Base-by-base conservation (phyloP, 148 eudicot species). In the Agrostemma githago region DNA sequence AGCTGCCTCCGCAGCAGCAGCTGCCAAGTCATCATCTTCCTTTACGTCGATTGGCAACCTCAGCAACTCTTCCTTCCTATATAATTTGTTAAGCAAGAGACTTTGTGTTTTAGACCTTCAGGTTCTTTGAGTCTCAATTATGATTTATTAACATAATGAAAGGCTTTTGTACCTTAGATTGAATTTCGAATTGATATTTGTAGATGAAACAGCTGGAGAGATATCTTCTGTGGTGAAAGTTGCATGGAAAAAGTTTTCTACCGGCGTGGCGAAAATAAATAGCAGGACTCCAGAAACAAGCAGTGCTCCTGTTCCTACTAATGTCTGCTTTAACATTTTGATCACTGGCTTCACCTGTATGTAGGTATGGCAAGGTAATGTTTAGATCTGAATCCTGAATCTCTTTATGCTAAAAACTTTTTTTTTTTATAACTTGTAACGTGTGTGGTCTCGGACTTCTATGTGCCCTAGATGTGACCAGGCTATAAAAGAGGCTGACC, bases 1-100 rank as follows among this genome's bases (percentile, higher is more conserved):
- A 48, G 98, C 98, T 62, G 98, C 98, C 73, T 95, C 89, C 37
- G 98, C 98, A 2, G 98, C 98, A 1, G 92, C 97, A 14, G 97
- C 87, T 75, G 97, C 98, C 34, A 92, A 71, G 78, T 95, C 96
- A 77, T 94, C 93, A 64, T 94, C 92, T 62, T 87, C 64, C 79
- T 56, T 85, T 70, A 94, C 89, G 62, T 90, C 93, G 53, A 66
- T 71, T 66, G 98, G 98, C 83, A 94, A 82, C 71, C 89, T 87
- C 68, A 94, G 72, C 77, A 94, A 81, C 82, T 95, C 96, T 69
- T 95, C 98, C 81, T 86, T 92, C 71, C 98, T 92, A 76, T 15
- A 70, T 68, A 72, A 39, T 39, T 64, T 46, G 34, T 26, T 40
- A 16, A 67, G 11, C 26, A 8, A 57, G 40, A 59, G 41, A 43